phyloP scores from a whole-genome alignment of 2,329 filamentous ascomycete genomes.

The Aspergillus tanneri region DNA sequence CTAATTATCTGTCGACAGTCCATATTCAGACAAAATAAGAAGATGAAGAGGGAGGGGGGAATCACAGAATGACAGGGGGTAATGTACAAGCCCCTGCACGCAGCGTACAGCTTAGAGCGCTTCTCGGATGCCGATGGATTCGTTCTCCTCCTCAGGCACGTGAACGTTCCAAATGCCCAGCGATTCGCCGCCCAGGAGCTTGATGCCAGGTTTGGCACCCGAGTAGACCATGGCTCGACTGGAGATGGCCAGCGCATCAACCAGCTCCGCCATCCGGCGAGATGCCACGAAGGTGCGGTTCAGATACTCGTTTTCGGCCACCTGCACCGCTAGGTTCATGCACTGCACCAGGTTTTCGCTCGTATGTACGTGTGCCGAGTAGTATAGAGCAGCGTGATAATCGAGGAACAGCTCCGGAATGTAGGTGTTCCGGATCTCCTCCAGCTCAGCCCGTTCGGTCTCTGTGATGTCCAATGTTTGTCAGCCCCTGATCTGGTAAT shows the following conservation, averaged over 20 bases:
- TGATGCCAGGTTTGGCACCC: slow-evolving; percentile 45
- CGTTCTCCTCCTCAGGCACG: slow-evolving; percentile 25
- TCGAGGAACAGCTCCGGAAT: slow-evolving; percentile 82
- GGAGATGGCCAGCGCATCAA: slow-evolving; percentile 72
- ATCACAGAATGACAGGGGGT: neutral
- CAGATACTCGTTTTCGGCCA: slow-evolving; percentile 67
- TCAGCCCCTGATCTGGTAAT: neutral
- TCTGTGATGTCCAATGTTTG: slow-evolving; percentile 35
- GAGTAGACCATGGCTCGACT: slow-evolving; percentile 68
- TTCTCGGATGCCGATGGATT: slow-evolving; percentile 13
- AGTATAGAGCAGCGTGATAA: slow-evolving; percentile 78
- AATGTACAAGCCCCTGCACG: neutral
- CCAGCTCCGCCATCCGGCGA: slow-evolving; percentile 70
- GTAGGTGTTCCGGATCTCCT: slow-evolving; percentile 69
- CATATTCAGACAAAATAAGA: neutral
- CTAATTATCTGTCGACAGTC: neutral
- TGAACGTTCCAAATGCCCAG: slow-evolving; percentile 42
- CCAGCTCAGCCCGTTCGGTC: slow-evolving; percentile 60
- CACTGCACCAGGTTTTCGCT: slow-evolving; percentile 76
- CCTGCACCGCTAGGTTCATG: slow-evolving; percentile 82
- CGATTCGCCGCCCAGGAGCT: slow-evolving; percentile 37
- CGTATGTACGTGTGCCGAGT: slow-evolving; percentile 70
- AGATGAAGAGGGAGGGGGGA: neutral
- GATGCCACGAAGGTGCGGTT: slow-evolving; percentile 63
- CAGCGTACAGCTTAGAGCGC: neutral